Base-by-base conservation (phyloP, 2,329 filamentous ascomycete species). In the Aspergillus quadrilineatus region DNA sequence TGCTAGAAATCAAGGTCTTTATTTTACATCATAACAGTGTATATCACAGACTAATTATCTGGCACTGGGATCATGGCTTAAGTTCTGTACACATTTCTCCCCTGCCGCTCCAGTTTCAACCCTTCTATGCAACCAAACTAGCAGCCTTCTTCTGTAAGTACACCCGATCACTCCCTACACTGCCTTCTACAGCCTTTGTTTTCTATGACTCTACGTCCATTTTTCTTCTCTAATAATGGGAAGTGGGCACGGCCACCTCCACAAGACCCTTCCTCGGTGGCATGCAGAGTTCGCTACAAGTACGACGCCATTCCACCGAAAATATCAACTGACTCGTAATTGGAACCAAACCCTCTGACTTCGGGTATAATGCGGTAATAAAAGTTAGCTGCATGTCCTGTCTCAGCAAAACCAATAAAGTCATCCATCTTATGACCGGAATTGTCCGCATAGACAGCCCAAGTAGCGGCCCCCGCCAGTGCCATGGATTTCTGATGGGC, bases 301-400 rank as follows among this genome's bases (percentile, higher is more conserved):
- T 43, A 43, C n/a, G 4, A 5, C 12, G 53, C 54, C 54, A 56
- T 47, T 22, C 29, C 42, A 30, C 54, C 49, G 12, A 48, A 56
- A 43, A 48, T 17, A 48, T 56, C 43, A 17, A 56, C 54, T 48
- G 17, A 52, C 54, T 56, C 49, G 28, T 56, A 56, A 37, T 56
- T 56, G 1, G 36, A 17, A 29, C 54, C 54, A 39, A 52, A 56
- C 14, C 48, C 42, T 42, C 29, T 56, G 30, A 51, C 14, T 41
- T 56, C 47, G 8, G 53, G 47, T 32, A 51, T 56, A 45, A 56
- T 51, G 29, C 53, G 47, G 45, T 44, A 56, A 30, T 56, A 56
- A 47, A 56, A 56, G 47, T 56, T 50, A 32, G 53, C 53, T 10
- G 30, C 26, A 29, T 41, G 36, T 43, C 41, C 41, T 6, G 41